These are phyloP conservation scores for Secale cereale DNA, from an alignment of 176 grass and related monocot genomes.

Conservation along the genomic window DNA sequence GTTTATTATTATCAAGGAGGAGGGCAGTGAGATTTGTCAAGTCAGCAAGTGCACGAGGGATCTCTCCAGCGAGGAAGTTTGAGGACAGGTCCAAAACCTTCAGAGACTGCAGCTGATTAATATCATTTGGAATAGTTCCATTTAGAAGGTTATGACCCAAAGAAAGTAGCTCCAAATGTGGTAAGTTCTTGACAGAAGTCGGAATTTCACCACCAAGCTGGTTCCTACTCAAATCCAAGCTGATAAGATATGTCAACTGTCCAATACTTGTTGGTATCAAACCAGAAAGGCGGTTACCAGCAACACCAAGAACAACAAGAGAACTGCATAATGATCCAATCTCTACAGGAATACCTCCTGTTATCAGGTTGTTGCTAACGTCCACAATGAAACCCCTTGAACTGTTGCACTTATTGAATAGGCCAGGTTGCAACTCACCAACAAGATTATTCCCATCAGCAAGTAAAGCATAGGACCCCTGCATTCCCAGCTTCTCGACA, in stretches of 20 bases:
- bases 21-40: slow-evolving; percentile 70
- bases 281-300: slow-evolving; percentile 74
- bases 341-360: slow-evolving; percentile 53
- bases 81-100: slow-evolving; percentile 87
- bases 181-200: slow-evolving; percentile 51
- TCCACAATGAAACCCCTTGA: slow-evolving; percentile 68
- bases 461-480: slow-evolving; percentile 74
- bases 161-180: slow-evolving; percentile 52
- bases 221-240: slow-evolving; percentile 90
- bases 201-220: slow-evolving; percentile 64
- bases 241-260: slow-evolving; percentile 56
- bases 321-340: slow-evolving; percentile 66
- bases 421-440: slow-evolving; percentile 35
- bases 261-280: slow-evolving; percentile 72
- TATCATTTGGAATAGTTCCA: slow-evolving; percentile 60
- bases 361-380: slow-evolving; percentile 72
- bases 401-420: slow-evolving; percentile 67
- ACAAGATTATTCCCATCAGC: slow-evolving; percentile 67
- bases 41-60: slow-evolving; percentile 61
- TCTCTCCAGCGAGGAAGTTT: slow-evolving; percentile 66
- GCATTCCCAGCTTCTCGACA: slow-evolving; percentile 48
- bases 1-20: slow-evolving; percentile 85
- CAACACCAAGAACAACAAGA: slow-evolving; percentile 62
- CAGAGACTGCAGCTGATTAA: slow-evolving; percentile 56
- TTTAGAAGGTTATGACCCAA: slow-evolving; percentile 72